These are phyloP conservation scores for Cylindrotheca closterium DNA, from an alignment of 108 stramenopile species.

Conservation along the genomic window DNA sequence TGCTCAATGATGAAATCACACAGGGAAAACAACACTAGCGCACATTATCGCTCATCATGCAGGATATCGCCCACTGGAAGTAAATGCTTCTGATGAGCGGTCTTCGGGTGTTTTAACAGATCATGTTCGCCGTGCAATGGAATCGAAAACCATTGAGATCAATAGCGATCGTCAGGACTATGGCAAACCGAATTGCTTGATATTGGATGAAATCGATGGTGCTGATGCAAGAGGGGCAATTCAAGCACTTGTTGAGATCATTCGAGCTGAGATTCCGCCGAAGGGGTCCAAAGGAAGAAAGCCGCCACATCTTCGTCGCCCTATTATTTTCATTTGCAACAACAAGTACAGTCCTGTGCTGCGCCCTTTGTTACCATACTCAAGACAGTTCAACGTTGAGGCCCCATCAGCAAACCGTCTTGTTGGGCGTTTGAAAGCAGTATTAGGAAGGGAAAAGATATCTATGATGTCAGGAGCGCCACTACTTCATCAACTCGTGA, in stretches of 20 bases:
- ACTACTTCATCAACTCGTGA: constrained; percentile 68
- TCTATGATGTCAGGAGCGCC: constrained; percentile 45
- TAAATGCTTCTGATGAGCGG: constrained; percentile 97
- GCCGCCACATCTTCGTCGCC: constrained; percentile 59
- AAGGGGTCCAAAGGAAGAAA: constrained; percentile 36
- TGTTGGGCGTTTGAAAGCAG: constrained; percentile 77
- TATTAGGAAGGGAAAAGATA: constrained; percentile 67
- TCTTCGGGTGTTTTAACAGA: constrained; percentile 81
- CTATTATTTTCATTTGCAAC: constrained; percentile 98
- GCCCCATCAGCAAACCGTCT: constrained; percentile 69
- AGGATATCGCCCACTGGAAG: constrained; percentile 92
- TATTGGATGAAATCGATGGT: constrained; percentile 97
- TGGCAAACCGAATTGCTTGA: constrained; percentile 81
- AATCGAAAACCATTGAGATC: constrained; percentile 67
- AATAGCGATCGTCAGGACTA: constrained; percentile 24
- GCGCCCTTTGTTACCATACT: constrained; percentile 88
- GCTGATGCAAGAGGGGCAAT: constrained; percentile 89
- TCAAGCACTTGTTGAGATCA: constrained; percentile 81
- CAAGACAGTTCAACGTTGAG: constrained; percentile 79
- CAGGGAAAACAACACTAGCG: constrained; percentile 94
- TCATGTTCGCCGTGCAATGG: constrained; percentile 81
- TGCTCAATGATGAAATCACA: neutral
- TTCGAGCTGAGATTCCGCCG: constrained; percentile 71
- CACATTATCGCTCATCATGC: constrained; percentile 86
- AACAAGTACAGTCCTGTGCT: constrained; percentile 93